Base-by-base conservation (phyloP, 140 eudicot genomes). In the Anethum foeniculum region DNA sequence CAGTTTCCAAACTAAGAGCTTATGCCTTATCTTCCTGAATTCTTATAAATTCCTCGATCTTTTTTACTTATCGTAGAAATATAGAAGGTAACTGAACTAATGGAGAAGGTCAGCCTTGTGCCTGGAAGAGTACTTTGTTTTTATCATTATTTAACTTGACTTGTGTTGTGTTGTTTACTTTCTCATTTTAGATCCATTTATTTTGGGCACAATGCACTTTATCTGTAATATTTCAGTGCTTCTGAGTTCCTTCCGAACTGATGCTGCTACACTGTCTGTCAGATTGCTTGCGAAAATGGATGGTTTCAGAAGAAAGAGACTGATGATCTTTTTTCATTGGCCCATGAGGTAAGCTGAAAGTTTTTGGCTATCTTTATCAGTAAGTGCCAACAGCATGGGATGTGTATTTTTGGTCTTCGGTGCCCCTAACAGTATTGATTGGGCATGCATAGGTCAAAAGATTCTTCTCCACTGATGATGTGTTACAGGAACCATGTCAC, bases 251-350 rank as follows among this genome's bases (percentile, higher is more conserved):
- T 41, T 65, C 54, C 19, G 71, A 65, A 41, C 30, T 19, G 27
- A 65, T 64, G 38, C 44, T 80, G 23, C 48, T 52, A 38, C 36
- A 5, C 21, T 43, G 11, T 71, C 75, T 52, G 52, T 36, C 83
- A 88, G 91, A 80, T 71, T 83, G 89, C 89, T 83, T 88, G 91
- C 79, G 72, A 81, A 77, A 48, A 34, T 88, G 91, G 91, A 38
- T 88, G 91, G 91, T 88, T 85, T 79, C 65, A 36, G 73, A 79
- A 76, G 48, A 41, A 39, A 78, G 86, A 83, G 51, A 81, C 83
- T 43, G 52, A 79, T 27, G 73, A 69, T 64, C 87, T 89, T 25
- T 87, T 85, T 77, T 41, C 10, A 65, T 78, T 89, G 76, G 86
- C 77, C 73, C 43, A 76, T 48, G 81, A 89, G 88, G 93, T 89